A percentile compares a stretch with the other conserved stretches of the same genome.
Conservation (phyloP, 805 yeast genomes). For the Yarrowia sp. region DNA sequence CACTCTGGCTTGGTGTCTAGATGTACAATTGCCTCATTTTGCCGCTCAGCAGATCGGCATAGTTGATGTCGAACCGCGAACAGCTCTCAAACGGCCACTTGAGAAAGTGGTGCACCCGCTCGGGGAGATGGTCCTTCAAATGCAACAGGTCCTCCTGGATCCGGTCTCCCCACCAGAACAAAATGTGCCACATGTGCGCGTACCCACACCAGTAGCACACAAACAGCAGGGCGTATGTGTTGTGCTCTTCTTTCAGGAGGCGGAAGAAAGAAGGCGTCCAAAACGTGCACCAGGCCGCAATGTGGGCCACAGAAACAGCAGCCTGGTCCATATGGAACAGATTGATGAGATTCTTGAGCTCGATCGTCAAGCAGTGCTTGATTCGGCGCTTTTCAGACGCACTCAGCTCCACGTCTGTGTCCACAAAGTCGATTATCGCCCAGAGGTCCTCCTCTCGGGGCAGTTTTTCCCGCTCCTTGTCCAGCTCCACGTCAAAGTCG, state of each 20-base stretch:
- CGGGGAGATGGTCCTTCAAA: slow-evolving; percentile 1
- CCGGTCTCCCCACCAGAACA: slow-evolving; percentile 10
- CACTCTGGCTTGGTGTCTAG: background rate
- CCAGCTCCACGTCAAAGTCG: background rate
- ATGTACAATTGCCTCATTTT: slow-evolving; percentile 10
- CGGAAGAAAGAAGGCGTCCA: slow-evolving; percentile 1
- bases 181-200: slow-evolving; percentile 7
- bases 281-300: slow-evolving; percentile 13
- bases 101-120: slow-evolving; percentile 1
- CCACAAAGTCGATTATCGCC: slow-evolving; percentile 20
- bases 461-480: background rate
- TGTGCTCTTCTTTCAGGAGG: background rate
- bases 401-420: background rate
- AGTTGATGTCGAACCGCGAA: background rate
- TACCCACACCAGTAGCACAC: slow-evolving; percentile 11
- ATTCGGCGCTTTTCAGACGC: background rate
- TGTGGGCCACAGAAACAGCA: background rate
- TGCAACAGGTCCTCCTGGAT: slow-evolving; percentile 9
- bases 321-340: slow-evolving; percentile 1
- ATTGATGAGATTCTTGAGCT: slow-evolving; percentile 9
- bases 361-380: background rate
- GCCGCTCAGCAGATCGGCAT: slow-evolving; percentile 11
- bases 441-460: slow-evolving; percentile 20
- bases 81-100: slow-evolving; percentile 11
- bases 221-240: slow-evolving; percentile 13